Evolutionary conservation across 2,329 filamentous ascomycete genomes (phyloP), one percentile per base, ranked within the genome.

Genomic region (Arthrobotrys megalospora): DNA sequence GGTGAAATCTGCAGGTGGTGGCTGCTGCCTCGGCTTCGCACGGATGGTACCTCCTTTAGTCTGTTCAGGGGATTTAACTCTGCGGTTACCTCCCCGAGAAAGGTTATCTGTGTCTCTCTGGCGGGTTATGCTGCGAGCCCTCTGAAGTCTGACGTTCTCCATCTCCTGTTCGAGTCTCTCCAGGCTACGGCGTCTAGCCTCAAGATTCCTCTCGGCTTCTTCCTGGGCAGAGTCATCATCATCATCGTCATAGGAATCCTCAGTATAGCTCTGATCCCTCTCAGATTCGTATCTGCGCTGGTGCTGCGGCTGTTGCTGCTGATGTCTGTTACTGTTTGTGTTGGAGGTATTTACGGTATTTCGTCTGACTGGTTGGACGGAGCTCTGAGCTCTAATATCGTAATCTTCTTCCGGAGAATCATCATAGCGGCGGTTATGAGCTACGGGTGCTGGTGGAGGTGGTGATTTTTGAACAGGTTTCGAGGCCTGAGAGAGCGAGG

Each of bases 151-250:
- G 24, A 79, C 69, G 21, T 69, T 60, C 60, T 75, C 69, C 76
- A 79, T 79, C 32, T 79, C 76, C 21, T 67, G 53, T 19, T 79
- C 76, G 11, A 79, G 70, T 55, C 69, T 75, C 38, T 79, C 76
- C 32, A 79, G 32, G 28, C 76, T 79, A 34, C 76, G 68, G 14
- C 76, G 76, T 48, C 76, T 38, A 11, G 68, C 76, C 41, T 70
- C 64, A 7, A 79, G 69, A 19, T 79, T 69, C 11, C 58, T 55
- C 34, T 79, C 76, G 32, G 76, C 76, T 52, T 73, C 76, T 6
- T 79, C 76, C 47, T 79, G 76, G 6, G 63, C 69, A 38, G 76
- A 79, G 16, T 79, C 70, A 64, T 72, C 50, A 1, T 73, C 71
- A 19, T 76, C 76, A 1, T 73, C 71, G 14, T 76, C 76, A 14